These are phyloP conservation scores for Penicillium turbatum DNA, from an alignment of 495 filamentous ascomycete species.

Conservation along the genomic window DNA sequence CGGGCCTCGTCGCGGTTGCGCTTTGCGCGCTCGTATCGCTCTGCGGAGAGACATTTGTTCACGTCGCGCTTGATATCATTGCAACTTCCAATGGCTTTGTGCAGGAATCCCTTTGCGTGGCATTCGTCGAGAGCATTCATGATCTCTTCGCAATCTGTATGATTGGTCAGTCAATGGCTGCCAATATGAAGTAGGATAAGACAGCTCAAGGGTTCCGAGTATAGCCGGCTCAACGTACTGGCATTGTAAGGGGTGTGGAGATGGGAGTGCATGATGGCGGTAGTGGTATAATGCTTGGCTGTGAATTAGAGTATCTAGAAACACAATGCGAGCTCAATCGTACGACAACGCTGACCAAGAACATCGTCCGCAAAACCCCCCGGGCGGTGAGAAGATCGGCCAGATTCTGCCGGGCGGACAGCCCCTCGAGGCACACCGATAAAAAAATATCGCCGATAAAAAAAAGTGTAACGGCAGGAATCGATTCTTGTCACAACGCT, in stretches of 20 bases:
- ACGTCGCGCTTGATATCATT: conserved; percentile 78
- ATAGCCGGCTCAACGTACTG: conserved; percentile 50
- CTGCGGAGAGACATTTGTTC: conserved; percentile 73
- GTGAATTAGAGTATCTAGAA: not conserved
- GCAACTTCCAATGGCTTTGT: conserved; percentile 85
- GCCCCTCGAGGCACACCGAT: conserved; percentile 22
- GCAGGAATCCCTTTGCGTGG: conserved; percentile 86
- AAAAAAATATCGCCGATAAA: conserved; percentile 9
- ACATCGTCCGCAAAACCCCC: conserved; percentile 13
- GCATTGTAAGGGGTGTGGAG: conserved; percentile 85
- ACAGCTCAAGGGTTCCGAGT: not conserved
- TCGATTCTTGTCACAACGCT: conserved; percentile 11
- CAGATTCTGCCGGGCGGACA: conserved; percentile 36
- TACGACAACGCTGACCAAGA: conserved; percentile 2
- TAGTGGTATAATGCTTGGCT: not conserved
- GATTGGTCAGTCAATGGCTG: conserved; percentile 4
- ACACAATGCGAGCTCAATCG: not conserved
- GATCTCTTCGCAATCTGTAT: conserved; percentile 81
- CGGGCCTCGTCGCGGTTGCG: conserved; percentile 70
- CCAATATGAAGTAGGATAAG: not conserved
- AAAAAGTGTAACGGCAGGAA: conserved; percentile 15
- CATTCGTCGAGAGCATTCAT: conserved; percentile 93
- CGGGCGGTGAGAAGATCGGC: conserved; percentile 29
- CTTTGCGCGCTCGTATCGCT: conserved; percentile 70
- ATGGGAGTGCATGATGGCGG: conserved; percentile 81